Base-by-base conservation (phyloP, 305 asterid species). In the Coffea humblotiana region DNA sequence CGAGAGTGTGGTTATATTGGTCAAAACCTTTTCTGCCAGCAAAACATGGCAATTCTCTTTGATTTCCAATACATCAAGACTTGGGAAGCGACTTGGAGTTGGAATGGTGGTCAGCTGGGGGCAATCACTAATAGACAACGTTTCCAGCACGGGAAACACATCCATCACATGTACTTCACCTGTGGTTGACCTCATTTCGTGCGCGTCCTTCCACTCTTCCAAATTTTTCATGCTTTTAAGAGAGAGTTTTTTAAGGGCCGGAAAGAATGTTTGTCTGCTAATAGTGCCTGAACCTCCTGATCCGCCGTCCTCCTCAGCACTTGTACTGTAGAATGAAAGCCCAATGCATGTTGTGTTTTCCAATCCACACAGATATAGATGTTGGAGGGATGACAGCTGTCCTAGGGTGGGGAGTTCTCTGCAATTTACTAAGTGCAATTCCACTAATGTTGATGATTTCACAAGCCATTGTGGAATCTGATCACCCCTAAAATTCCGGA, bases 391-490 rank as follows among this genome's bases (percentile, higher is more conserved):
- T 10, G 68, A 18, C 1, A 63, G 6, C 11, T 63, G 37, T 25
- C 18, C 68, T 0, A 63, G 37, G 3, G 37, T 2, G 12, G 35
- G 68, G 68, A 54, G 1, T 58, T 87, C 72, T 27, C 51, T 10
- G 77, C 89, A 87, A 18, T 12, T 5, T 0, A n/a, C n/a, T n/a
- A n/a, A n/a, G 32, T 32, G 32, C 32, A 32, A 0, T 3, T 3
- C 6, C 14, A 85, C 11, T n/a, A n/a, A n/a, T n/a, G n/a, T n/a
- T n/a, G n/a, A n/a, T n/a, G n/a, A n/a, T n/a, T n/a, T n/a, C n/a
- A n/a, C n/a, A n/a, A n/a, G n/a, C n/a, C 88, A 88, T n/a, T n/a
- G 29, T 12, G 89, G 84, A 35, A 88, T 75, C 12, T 37, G 40
- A 68, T 6, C 61, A 6, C 85, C 86, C 0, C 8, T 6, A 70